Evolutionary conservation across 148 eudicot genomes (phyloP).

Genomic region (Bassia scoparia): DNA sequence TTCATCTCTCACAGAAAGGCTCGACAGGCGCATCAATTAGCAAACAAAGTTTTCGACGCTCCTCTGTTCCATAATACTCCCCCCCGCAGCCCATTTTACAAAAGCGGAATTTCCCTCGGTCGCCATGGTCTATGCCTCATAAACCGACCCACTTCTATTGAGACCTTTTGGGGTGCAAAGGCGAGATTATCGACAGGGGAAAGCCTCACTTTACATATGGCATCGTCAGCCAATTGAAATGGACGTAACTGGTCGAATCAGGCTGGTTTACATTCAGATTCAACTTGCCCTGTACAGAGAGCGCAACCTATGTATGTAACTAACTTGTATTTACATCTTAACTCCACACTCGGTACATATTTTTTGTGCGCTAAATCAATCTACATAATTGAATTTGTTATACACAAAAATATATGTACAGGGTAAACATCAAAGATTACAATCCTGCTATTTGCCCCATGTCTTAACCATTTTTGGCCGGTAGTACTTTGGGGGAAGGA

Average conservation of each 20-base stretch:
- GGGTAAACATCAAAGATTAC: not conserved
- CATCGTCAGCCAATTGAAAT: too few species aligned
- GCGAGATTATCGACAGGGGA: too few species aligned
- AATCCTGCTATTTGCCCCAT: not conserved
- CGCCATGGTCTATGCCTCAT: too few species aligned
- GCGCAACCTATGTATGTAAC: slow-evolving; percentile 6
- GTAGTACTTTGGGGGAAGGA: slow-evolving; percentile 74
- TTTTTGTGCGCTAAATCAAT: not conserved
- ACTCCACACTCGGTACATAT: not conserved
- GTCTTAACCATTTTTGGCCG: slow-evolving; percentile 59
- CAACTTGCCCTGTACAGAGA: not conserved
- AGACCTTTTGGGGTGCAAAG: too few species aligned
- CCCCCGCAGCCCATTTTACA: too few species aligned
- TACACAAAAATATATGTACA: slow-evolving; percentile 17
- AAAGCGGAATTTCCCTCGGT: too few species aligned
- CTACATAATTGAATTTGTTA: slow-evolving; percentile 3
- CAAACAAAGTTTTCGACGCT: too few species aligned
- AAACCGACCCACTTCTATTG: too few species aligned
- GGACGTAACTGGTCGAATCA: not conserved
- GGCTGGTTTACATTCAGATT: not conserved
- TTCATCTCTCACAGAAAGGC: too few species aligned
- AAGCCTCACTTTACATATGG: too few species aligned
- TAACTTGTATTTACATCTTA: slow-evolving; percentile 21
- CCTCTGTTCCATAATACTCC: too few species aligned
- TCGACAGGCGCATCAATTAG: too few species aligned